These are phyloP conservation scores for Euphorbia tirucalli DNA, from an alignment of 345 rosid genomes.

Conservation along the genomic window DNA sequence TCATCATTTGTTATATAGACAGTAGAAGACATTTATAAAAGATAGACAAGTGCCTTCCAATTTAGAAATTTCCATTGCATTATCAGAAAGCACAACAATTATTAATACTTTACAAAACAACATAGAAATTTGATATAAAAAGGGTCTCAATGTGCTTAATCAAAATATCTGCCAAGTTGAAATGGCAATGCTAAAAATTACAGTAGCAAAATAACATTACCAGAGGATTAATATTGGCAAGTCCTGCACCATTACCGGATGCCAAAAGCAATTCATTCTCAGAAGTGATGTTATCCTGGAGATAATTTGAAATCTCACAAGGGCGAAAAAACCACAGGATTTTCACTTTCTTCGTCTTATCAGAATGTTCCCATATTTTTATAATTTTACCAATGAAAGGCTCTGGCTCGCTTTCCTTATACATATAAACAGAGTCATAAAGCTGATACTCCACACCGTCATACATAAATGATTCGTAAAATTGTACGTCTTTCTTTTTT, in stretches of 20 bases:
- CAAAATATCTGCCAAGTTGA: background rate
- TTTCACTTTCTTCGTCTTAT: conserved; percentile 53
- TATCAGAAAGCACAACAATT: background rate
- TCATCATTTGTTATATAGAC: background rate
- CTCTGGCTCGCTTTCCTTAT: conserved; percentile 40
- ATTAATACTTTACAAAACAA: background rate
- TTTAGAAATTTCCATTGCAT: background rate
- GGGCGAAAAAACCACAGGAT: conserved; percentile 82
- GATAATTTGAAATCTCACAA: conserved; percentile 49
- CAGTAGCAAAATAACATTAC: conserved; percentile 43
- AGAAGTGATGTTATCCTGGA: conserved; percentile 31
- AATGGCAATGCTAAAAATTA: background rate
- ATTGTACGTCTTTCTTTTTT: conserved; percentile 52
- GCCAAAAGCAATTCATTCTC: conserved; percentile 79
- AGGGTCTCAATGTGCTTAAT: background rate
- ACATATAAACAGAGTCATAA: conserved; percentile 63
- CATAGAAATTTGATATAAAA: background rate
- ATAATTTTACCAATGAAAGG: conserved; percentile 70
- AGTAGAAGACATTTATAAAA: too few species aligned
- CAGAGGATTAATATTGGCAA: conserved; percentile 65
- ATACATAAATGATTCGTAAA: conserved; percentile 68
- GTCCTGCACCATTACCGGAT: conserved; percentile 77
- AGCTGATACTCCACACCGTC: conserved; percentile 66
- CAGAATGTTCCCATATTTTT: conserved; percentile 63
- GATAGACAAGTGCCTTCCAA: background rate